These are phyloP conservation scores for Cladorrhinum sp. DNA, from an alignment of 2,329 filamentous ascomycete species.

Conservation along the genomic window DNA sequence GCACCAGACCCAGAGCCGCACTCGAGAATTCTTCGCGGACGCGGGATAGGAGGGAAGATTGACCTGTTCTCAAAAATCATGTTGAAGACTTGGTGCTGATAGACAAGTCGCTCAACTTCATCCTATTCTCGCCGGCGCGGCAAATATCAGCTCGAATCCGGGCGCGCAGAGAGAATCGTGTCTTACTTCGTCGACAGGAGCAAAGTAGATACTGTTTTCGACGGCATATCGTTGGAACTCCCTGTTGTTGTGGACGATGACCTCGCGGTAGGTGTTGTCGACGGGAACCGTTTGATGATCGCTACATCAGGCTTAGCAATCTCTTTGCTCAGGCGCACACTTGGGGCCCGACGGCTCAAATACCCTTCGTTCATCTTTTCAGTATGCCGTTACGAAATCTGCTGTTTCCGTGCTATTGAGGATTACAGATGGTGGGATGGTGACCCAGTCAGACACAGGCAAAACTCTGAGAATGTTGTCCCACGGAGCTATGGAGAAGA, in stretches of 20 bases:
- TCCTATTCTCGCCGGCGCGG: constrained; percentile 44
- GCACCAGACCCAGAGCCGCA: constrained; percentile 69
- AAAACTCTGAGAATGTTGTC: constrained; percentile 7
- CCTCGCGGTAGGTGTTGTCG: constrained; percentile 58
- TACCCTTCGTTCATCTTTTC: constrained; percentile 29
- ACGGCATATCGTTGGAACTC: constrained; percentile 66
- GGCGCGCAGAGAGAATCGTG: constrained; percentile 7
- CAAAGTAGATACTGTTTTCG: constrained; percentile 62
- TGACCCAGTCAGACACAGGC: not conserved
- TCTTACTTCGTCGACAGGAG: constrained; percentile 67
- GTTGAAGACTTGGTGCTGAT: constrained; percentile 61
- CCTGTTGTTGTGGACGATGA: constrained; percentile 58
- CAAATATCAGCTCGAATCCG: constrained; percentile 15
- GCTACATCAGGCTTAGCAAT: constrained; percentile 34
- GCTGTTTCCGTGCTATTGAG: constrained; percentile 2
- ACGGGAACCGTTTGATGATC: constrained; percentile 49
- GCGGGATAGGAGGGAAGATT: constrained; percentile 64
- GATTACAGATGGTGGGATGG: not conserved
- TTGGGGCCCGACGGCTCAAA: constrained; percentile 9
- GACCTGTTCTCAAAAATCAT: constrained; percentile 64
- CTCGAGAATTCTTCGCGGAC: constrained; percentile 61
- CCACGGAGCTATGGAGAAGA: constrained; percentile 7
- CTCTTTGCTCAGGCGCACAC: not conserved
- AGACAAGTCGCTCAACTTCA: constrained; percentile 62
- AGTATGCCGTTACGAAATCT: not conserved